These are phyloP conservation scores for Neofusicoccum ribis DNA, from an alignment of 2,329 filamentous ascomycete species.

Conservation along the genomic window DNA sequence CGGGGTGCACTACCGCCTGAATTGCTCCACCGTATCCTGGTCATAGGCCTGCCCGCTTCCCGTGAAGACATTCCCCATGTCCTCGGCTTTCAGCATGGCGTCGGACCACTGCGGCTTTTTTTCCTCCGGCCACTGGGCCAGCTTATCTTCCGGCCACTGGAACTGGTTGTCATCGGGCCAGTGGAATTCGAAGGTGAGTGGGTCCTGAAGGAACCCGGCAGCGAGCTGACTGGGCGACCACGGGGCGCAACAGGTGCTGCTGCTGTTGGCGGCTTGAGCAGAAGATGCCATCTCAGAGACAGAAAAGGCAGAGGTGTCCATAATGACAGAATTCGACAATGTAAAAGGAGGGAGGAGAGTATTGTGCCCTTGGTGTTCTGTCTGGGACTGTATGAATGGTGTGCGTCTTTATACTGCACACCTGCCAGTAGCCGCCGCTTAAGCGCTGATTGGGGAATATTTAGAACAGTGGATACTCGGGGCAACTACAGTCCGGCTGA, in stretches of 20 bases:
- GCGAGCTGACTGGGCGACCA: not conserved
- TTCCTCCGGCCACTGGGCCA: not conserved
- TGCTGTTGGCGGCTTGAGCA: not conserved
- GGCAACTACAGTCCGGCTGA: not conserved
- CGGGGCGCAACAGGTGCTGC: not conserved
- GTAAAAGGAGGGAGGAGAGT: not conserved
- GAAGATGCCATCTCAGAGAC: not conserved
- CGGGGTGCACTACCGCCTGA: not conserved
- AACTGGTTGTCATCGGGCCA: not conserved
- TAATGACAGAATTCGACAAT: not conserved
- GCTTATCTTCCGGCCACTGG: not conserved
- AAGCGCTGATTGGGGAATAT: not conserved
- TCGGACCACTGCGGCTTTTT: not conserved
- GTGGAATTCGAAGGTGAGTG: constrained; percentile 3
- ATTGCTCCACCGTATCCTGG: constrained; percentile 1
- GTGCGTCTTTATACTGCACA: not conserved
- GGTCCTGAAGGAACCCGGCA: not conserved
- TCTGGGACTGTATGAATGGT: not conserved
- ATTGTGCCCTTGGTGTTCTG: not conserved
- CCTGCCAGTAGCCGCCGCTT: not conserved
- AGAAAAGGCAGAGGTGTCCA: not conserved
- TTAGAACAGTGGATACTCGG: constrained; percentile 2
- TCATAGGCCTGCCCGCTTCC: not conserved
- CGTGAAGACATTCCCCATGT: not conserved
- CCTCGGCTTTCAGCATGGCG: not conserved